These are phyloP conservation scores for Eremothecium sinecaudum DNA, from an alignment of 1,139 yeast genomes.

Conservation along the genomic window DNA sequence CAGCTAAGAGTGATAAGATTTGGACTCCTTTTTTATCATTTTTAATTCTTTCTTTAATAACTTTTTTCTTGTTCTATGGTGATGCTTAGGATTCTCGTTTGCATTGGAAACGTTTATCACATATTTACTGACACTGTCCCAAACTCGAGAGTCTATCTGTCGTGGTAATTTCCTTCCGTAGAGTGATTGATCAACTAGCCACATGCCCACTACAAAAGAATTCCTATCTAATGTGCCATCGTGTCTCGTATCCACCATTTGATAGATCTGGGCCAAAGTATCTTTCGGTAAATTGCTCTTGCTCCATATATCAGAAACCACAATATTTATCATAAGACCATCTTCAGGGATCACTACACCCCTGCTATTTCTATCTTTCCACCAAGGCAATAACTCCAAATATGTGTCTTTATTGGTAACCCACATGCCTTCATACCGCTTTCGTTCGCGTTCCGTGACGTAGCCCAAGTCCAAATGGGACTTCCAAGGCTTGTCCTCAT, in stretches of 20 bases:
- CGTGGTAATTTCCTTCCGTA: constrained; percentile 86
- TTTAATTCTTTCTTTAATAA: constrained; percentile 28
- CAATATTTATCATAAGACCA: constrained; percentile 36
- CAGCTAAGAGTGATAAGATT: constrained; percentile 8
- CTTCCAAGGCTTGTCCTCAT: constrained; percentile 95
- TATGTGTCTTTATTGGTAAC: constrained; percentile 72
- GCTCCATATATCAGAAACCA: constrained; percentile 71
- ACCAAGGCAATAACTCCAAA: constrained; percentile 34
- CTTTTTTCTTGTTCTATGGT: constrained; percentile 26
- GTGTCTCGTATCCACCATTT: constrained; percentile 61
- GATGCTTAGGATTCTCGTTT: constrained; percentile 21
- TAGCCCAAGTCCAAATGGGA: constrained; percentile 57
- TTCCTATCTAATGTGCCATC: constrained; percentile 74
- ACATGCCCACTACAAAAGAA: constrained; percentile 86
- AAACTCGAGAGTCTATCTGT: constrained; percentile 45
- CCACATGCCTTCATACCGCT: constrained; percentile 90
- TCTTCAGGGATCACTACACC: constrained; percentile 32
- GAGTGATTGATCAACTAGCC: constrained; percentile 92
- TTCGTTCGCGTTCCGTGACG: constrained; percentile 64
- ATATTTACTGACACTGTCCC: constrained; percentile 52
- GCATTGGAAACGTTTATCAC: constrained; percentile 21
- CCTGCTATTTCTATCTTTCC: constrained; percentile 24
- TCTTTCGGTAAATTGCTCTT: constrained; percentile 64
- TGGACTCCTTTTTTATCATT: constrained; percentile 25
- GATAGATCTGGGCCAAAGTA: constrained; percentile 62